A percentile compares a stretch with the other conserved stretches of the same genome.
Conservation (phyloP, 352 stramenopile genomes). For the Globisporangium paddicum region DNA sequence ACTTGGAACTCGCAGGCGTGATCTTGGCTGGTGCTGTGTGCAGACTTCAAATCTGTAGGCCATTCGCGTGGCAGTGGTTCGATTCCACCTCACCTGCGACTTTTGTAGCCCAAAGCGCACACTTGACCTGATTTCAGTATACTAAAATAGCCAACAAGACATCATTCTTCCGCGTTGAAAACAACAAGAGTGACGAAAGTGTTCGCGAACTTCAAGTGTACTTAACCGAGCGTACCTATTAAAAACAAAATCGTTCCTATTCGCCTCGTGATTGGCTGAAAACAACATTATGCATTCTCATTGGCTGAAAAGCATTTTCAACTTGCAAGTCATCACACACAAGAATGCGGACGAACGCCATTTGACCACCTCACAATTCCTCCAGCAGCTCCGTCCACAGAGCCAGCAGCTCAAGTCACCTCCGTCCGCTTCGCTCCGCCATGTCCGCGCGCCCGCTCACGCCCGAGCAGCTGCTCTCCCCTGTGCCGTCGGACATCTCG, state of each 20-base stretch:
- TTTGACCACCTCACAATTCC: background rate
- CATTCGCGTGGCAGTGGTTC: slow-evolving; percentile 88
- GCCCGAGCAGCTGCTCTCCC: slow-evolving; percentile 54
- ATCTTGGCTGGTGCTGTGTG: slow-evolving; percentile 89
- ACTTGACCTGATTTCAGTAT: background rate
- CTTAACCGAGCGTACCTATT: background rate
- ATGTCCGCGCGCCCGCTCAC: slow-evolving; percentile 37
- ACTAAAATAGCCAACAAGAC: background rate
- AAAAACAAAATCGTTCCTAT: background rate
- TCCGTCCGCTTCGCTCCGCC: background rate
- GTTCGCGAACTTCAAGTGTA: background rate
- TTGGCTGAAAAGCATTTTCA: background rate
- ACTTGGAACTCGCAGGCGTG: slow-evolving; percentile 50
- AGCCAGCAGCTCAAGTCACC: background rate
- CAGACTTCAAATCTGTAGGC: slow-evolving; percentile 93
- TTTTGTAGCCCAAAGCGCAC: slow-evolving; percentile 3
- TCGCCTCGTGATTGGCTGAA: background rate
- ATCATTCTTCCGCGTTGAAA: background rate
- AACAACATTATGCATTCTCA: background rate
- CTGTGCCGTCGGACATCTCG: slow-evolving; percentile 75
- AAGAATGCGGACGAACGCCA: slow-evolving; percentile 24
- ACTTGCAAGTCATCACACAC: background rate
- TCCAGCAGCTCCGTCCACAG: background rate
- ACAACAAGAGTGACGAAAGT: no score
- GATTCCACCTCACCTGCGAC: slow-evolving; percentile 88